These are phyloP conservation scores for Polygonum aviculare DNA, from an alignment of 148 eudicot genomes.

Conservation along the genomic window DNA sequence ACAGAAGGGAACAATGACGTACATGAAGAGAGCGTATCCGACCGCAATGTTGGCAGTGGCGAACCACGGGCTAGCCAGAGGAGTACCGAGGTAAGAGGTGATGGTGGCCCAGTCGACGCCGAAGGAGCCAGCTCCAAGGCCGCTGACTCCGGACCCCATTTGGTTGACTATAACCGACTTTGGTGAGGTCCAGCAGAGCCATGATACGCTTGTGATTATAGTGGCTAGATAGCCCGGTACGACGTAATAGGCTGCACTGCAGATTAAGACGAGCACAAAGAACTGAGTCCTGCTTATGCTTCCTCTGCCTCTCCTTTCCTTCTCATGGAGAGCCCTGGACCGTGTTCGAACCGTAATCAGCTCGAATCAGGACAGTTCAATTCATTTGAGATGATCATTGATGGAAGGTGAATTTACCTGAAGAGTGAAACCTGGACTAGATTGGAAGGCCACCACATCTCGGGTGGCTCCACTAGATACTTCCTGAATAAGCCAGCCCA, in stretches of 20 bases:
- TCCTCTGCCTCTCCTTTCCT: conserved; percentile 48
- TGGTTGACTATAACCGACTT: conserved; percentile 63
- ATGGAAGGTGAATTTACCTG: conserved; percentile 32
- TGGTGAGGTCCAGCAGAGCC: conserved; percentile 76
- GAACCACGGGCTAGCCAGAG: conserved; percentile 97
- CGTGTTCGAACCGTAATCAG: not conserved
- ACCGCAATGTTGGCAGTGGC: conserved; percentile 78
- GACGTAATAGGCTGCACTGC: conserved; percentile 65
- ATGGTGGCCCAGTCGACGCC: conserved; percentile 86
- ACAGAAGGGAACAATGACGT: conserved; percentile 49
- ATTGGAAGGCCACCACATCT: conserved; percentile 87
- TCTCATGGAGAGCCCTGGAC: conserved; percentile 84
- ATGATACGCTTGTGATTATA: conserved; percentile 61
- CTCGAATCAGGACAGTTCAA: too few species aligned
- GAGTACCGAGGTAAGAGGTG: conserved; percentile 71
- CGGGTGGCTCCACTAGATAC: conserved; percentile 68
- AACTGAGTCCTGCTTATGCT: conserved; percentile 61
- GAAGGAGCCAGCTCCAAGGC: conserved; percentile 71
- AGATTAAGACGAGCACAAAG: conserved; percentile 54
- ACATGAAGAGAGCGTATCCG: conserved; percentile 56
- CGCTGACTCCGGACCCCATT: conserved; percentile 69
- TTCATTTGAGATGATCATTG: too few species aligned
- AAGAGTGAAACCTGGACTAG: conserved; percentile 78
- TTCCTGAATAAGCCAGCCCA: conserved; percentile 84
- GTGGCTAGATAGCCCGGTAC: conserved; percentile 69